These are phyloP conservation scores for Paraglomus occultum DNA, from an alignment of 192 early-diverging fungal genomes.

Conservation along the genomic window DNA sequence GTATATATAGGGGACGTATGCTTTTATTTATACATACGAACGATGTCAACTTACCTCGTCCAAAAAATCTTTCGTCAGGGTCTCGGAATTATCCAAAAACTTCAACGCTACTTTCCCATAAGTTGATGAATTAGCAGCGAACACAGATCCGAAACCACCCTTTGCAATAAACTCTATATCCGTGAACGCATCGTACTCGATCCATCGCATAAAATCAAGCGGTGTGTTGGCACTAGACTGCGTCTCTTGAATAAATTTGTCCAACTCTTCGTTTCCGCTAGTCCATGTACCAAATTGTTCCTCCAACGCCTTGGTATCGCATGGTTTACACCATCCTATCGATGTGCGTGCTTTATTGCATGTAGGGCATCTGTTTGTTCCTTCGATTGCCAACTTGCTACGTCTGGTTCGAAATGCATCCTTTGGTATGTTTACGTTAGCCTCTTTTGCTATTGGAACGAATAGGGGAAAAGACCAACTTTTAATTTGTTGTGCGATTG, in stretches of 20 bases:
- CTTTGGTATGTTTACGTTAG: not conserved
- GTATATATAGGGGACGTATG: no score
- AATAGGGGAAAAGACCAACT: not conserved
- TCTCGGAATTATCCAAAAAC: conserved; percentile 21
- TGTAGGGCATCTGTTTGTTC: conserved; percentile 8
- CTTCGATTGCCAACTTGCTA: not conserved
- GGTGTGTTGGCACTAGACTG: conserved; percentile 20
- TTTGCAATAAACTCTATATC: not conserved
- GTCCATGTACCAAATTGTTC: conserved; percentile 17
- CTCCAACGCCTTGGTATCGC: not conserved
- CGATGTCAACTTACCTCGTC: conserved; percentile 12
- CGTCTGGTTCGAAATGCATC: conserved; percentile 1
- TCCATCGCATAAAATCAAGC: conserved; percentile 26
- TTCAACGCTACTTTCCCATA: conserved; percentile 27
- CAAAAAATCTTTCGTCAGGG: conserved; percentile 13
- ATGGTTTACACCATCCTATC: conserved; percentile 22
- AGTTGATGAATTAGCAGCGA: conserved; percentile 12
- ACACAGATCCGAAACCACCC: conserved; percentile 20
- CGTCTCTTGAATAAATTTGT: conserved; percentile 16
- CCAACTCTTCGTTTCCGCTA: conserved; percentile 15
- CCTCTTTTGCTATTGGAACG: conserved; percentile 14
- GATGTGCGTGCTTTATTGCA: not conserved
- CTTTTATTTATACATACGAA: not conserved
- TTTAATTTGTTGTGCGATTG: not conserved
- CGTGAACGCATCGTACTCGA: conserved; percentile 4